Base-by-base conservation (phyloP, 164 flowering plant species). In the Akebia trifoliata region DNA sequence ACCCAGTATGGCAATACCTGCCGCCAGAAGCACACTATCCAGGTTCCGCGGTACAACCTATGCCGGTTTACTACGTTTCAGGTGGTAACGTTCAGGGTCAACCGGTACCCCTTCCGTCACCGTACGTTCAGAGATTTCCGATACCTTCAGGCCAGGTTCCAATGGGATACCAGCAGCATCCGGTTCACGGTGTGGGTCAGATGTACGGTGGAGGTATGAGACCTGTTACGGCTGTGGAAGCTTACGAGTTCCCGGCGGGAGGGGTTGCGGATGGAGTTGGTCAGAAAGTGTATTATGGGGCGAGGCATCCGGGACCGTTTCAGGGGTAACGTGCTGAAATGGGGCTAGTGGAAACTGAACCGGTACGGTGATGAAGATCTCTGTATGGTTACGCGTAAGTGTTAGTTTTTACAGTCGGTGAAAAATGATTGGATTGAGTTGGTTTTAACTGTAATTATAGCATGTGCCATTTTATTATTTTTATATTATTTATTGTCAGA, bases 1-100 rank as follows among this genome's bases (percentile, higher is more conserved):
- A 63, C 10, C 72, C 84, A 5, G 36, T 54, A 32, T 71, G 84
- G 78, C 84, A 80, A 5, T 86, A 84, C 49, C 10, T 53, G n/a
- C 71, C 76, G 29, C 71, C 76, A 26, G 81, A 64, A 20, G 4
- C 72, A 36, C 76, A 69, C 31, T 70, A 68, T 38, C 61, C 79
- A 4, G 72, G 63, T 42, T 83, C 73, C 4, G 5, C 69, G 0
- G 49, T 71, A 1, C 86, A 73, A 20, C 80, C 58, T 9, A 18
- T 77, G 38, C 84, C 86, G 0, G 83, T 90, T 55, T 86, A 86
- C 50, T 86, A 84, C 60, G 46, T 82, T 15, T 77, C 81, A 21
- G 74, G 78, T 42, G 74, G 78, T 42, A 74, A 71, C 20, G 75
- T 44, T 30, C 77, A 69, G 1, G 77, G 68, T 20, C 87, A 71